Conservation (phyloP, 2,329 filamentous ascomycete species). For the Sporothrix variecibatus region DNA sequence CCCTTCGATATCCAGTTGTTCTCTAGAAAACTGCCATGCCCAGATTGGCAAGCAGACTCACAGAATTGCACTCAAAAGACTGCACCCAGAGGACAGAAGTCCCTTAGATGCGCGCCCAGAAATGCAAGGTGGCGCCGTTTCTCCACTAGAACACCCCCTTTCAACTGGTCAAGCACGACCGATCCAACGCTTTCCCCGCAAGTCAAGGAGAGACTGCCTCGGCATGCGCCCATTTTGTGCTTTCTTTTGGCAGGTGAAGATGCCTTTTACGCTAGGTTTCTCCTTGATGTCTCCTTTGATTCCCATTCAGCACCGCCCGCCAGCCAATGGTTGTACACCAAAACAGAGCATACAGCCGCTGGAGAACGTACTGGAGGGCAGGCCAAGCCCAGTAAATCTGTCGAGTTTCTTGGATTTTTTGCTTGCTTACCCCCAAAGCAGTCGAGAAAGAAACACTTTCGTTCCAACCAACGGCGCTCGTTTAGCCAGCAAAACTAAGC, state of each 20-base stretch:
- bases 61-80: background rate
- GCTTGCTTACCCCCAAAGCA: too few species aligned
- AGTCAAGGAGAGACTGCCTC: constrained; percentile 1
- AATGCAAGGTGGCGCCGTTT: background rate
- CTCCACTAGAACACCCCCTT: background rate
- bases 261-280: background rate
- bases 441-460: background rate
- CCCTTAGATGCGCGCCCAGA: background rate
- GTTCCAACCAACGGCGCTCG: background rate
- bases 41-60: background rate
- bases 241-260: constrained; percentile 15
- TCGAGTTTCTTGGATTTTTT: background rate
- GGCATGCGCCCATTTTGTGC: background rate
- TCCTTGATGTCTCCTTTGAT: background rate
- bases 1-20: background rate
- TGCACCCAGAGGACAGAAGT: background rate
- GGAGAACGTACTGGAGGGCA: background rate
- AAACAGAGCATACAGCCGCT: background rate
- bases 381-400: background rate
- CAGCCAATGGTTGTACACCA: constrained; percentile 16
- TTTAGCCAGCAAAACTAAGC: background rate
- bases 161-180: background rate
- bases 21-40: background rate
- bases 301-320: background rate
- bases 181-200: constrained; percentile 8